These are phyloP conservation scores for Phoma herbarum DNA, from an alignment of 2,329 filamentous ascomycete genomes.

Conservation along the genomic window DNA sequence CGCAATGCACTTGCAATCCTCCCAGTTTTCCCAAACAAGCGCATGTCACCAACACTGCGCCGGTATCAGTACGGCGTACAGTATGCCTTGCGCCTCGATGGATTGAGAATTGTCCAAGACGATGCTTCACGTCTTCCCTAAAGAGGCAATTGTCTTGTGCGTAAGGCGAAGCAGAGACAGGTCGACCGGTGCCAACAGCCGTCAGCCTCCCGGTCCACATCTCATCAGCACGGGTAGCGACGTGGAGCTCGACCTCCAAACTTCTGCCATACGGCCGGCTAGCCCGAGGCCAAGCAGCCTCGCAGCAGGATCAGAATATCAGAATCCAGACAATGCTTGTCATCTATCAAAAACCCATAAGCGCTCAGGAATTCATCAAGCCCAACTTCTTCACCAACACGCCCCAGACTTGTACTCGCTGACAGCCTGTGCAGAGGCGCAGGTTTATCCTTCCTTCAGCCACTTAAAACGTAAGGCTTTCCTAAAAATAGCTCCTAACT, in stretches of 20 bases:
- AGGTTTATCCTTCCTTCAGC: conserved; percentile 7
- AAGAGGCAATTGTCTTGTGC: conserved; percentile 12
- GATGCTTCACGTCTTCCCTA: conserved; percentile 5
- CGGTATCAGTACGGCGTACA: not conserved
- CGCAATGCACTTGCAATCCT: conserved; percentile 7
- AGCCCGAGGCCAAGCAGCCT: not conserved
- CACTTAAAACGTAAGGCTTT: conserved; percentile 5
- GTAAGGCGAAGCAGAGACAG: conserved; percentile 15
- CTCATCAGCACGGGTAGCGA: conserved; percentile 13
- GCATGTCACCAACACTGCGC: not conserved
- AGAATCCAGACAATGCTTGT: not conserved
- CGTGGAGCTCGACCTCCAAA: not conserved
- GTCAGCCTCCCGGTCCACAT: conserved; percentile 12
- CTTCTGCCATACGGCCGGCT: conserved; percentile 11
- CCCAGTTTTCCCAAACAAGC: conserved; percentile 1
- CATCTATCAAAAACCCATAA: no score
- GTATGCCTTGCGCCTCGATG: conserved; percentile 9
- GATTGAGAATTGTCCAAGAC: not conserved
- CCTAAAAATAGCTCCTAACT: conserved; percentile 9
- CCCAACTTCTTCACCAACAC: not conserved
- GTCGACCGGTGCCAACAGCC: conserved; percentile 10
- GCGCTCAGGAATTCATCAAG: not conserved
- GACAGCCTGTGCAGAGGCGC: conserved; percentile 14
- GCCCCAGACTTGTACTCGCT: not conserved
- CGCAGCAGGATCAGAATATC: not conserved